Conservation (phyloP, 1,139 yeast species). For the Debaryomyces coudertii region DNA sequence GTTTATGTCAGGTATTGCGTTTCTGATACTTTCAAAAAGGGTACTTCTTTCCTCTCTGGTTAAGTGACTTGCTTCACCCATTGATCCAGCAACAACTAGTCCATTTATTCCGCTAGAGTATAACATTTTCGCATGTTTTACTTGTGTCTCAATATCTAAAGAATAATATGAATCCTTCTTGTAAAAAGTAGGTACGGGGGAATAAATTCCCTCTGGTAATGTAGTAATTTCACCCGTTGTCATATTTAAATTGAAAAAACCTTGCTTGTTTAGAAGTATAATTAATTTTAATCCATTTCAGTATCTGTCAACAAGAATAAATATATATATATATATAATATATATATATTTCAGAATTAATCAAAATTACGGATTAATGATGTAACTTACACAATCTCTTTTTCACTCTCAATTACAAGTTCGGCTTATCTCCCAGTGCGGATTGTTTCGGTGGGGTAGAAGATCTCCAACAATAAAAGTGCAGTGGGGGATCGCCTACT, state of each 20-base stretch:
- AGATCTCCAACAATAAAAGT: too few relatives aligned
- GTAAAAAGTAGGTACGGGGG: constrained; percentile 45
- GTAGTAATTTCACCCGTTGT: not conserved
- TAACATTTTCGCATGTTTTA: constrained; percentile 36
- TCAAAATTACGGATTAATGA: too few relatives aligned
- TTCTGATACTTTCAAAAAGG: constrained; percentile 34
- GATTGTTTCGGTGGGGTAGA: not conserved
- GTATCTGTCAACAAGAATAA: not conserved
- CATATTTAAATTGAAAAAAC: too few relatives aligned
- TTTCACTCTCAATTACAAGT: too few relatives aligned
- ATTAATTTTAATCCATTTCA: too few relatives aligned
- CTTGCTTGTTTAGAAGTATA: too few relatives aligned
- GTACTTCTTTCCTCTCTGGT: constrained; percentile 43
- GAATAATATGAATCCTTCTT: constrained; percentile 25
- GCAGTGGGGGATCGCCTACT: too few relatives aligned
- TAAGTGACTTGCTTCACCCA: constrained; percentile 52
- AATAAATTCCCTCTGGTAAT: constrained; percentile 25
- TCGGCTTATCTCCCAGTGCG: not conserved
- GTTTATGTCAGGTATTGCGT: constrained; percentile 33
- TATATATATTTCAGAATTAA: too few relatives aligned
- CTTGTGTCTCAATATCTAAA: constrained; percentile 37
- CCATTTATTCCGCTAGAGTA: constrained; percentile 36
- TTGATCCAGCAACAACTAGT: constrained; percentile 38
- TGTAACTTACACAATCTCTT: too few relatives aligned
- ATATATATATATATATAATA: not conserved